These are phyloP conservation scores for Andrographis paniculata DNA, from an alignment of 305 asterid genomes.

Conservation along the genomic window DNA sequence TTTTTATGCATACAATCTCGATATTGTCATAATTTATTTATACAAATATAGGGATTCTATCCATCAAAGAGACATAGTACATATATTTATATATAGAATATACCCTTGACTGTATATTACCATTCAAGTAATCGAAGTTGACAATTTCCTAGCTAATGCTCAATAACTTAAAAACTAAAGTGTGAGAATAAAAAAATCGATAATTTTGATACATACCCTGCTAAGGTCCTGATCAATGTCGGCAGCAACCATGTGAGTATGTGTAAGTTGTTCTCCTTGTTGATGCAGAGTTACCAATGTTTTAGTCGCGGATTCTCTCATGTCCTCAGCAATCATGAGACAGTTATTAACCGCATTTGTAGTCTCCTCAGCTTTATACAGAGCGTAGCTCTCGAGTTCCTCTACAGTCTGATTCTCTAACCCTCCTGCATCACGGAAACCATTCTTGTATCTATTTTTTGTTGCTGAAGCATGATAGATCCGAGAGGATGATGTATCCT, in stretches of 20 bases:
- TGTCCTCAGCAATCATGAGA: conserved; percentile 87
- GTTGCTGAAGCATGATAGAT: conserved; percentile 30
- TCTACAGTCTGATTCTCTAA: conserved; percentile 59
- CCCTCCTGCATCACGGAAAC: conserved; percentile 74
- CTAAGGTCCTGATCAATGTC: conserved; percentile 89
- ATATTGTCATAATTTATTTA: too few species aligned
- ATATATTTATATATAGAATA: too few species aligned
- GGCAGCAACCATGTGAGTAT: conserved; percentile 72
- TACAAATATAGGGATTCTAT: too few species aligned
- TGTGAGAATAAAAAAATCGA: too few species aligned
- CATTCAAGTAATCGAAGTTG: too few species aligned
- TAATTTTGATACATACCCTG: conserved; percentile 66
- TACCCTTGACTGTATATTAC: too few species aligned
- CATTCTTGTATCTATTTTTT: conserved; percentile 54
- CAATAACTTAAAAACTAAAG: too few species aligned
- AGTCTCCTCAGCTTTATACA: conserved; percentile 78
- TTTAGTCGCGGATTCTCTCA: conserved; percentile 87
- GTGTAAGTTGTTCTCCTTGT: conserved; percentile 89
- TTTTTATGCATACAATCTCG: too few species aligned
- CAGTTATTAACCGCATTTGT: conserved; percentile 60
- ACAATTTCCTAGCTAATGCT: too few species aligned
- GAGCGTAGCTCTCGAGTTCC: conserved; percentile 75
- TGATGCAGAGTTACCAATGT: conserved; percentile 78
- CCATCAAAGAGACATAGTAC: too few species aligned
- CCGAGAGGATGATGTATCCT: conserved; percentile 32